Conservation (phyloP, 768 basidiomycete species). For the Lactifluus hygrophoroides region DNA sequence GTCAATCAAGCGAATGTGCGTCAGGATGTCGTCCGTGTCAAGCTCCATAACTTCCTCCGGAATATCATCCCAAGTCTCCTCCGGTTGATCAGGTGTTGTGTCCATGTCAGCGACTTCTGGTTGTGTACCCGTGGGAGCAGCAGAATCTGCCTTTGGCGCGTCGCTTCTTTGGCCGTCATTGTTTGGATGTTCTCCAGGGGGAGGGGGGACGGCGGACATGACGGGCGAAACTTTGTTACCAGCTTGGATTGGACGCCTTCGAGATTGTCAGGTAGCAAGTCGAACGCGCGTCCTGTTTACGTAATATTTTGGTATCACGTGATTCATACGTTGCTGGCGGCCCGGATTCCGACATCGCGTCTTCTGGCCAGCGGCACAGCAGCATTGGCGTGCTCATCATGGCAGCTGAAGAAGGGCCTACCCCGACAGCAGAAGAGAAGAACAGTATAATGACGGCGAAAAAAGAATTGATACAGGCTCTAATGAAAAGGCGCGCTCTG, state of each 20-base stretch:
- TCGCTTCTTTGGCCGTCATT: neutral
- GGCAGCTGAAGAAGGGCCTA: conserved; percentile 32
- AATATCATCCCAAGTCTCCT: conserved; percentile 87
- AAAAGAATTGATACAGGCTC: conserved; percentile 64
- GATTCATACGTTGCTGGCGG: neutral
- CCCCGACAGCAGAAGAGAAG: conserved; percentile 56
- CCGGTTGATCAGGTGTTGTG: conserved; percentile 59
- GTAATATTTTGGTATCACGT: neutral
- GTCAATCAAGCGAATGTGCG: conserved; percentile 87
- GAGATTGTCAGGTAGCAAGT: no score
- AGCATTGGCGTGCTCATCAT: neutral
- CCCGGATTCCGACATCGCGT: conserved; percentile 9
- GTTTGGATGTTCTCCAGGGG: conserved; percentile 12
- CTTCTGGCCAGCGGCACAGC: neutral
- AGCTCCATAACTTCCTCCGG: conserved; percentile 78
- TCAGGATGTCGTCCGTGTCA: conserved; percentile 78
- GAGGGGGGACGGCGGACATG: conserved; percentile 16
- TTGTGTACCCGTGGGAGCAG: conserved; percentile 26
- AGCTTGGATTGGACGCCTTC: no score
- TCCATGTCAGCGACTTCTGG: conserved; percentile 49
- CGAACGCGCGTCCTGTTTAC: conserved; percentile 18
- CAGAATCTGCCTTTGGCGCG: conserved; percentile 41
- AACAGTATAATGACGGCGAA: conserved; percentile 62
- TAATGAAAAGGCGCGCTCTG: conserved; percentile 63
- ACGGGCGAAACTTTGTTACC: neutral